phyloP scores from a whole-genome alignment of 2,329 filamentous ascomycete genomes.

The Paraphaeosphaeria minitans region DNA sequence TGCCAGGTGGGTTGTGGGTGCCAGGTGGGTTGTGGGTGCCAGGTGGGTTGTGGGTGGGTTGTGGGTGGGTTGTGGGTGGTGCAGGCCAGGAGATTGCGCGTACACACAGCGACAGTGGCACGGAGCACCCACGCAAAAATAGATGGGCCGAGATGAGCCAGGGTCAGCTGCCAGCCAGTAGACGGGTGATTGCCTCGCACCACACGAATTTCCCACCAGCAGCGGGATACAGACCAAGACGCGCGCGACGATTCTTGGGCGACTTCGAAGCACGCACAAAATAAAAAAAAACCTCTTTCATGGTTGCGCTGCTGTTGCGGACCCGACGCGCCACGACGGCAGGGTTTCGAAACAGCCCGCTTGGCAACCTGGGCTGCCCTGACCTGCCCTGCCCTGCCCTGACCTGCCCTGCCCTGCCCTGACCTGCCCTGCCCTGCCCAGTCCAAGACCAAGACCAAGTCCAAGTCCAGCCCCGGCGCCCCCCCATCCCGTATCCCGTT shows the following conservation, averaged over 20 bases:
- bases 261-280: neutral
- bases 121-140: slow-evolving; percentile 17
- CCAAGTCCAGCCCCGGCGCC: slow-evolving; percentile 6
- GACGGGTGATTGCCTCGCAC: neutral
- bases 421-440: slow-evolving; percentile 10
- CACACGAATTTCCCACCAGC: neutral
- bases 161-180: slow-evolving; percentile 10
- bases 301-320: slow-evolving; percentile 9
- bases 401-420: no score
- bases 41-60: no score
- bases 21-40: no score
- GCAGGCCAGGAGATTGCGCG: slow-evolving; percentile 9
- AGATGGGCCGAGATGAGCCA: slow-evolving; percentile 13
- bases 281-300: neutral
- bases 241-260: neutral
- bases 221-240: neutral
- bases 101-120: slow-evolving; percentile 10
- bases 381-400: no score
- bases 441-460: slow-evolving; percentile 1
- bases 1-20: no score
- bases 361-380: no score
- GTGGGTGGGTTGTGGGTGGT: no score
- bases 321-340: slow-evolving; percentile 13
- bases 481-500: slow-evolving; percentile 8
- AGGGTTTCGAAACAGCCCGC: slow-evolving; percentile 19